phyloP scores from a whole-genome alignment of 1,284 basidiomycete species.

The Farysia itapuensis region DNA sequence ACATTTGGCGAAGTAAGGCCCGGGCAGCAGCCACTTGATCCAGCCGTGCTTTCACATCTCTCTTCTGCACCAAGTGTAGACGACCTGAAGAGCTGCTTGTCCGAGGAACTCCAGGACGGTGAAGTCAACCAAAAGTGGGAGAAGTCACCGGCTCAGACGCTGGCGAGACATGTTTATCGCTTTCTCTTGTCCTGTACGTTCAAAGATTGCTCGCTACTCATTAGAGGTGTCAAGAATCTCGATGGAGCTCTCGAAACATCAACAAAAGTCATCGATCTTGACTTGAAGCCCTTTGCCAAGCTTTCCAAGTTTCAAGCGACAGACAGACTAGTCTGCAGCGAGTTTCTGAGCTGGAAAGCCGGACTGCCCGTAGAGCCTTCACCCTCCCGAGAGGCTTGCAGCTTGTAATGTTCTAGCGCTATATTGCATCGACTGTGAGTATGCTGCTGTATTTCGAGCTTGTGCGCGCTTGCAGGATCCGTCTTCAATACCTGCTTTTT shows the following conservation, averaged over 20 bases:
- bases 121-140: not conserved
- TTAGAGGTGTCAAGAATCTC: conserved; percentile 60
- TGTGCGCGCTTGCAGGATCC: not conserved
- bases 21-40: not conserved
- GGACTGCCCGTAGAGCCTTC: not conserved
- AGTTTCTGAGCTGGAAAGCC: conserved; percentile 16
- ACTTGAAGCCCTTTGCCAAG: conserved; percentile 73
- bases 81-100: not conserved
- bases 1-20: conserved; percentile 3
- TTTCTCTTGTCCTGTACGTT: conserved; percentile 87
- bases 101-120: not conserved
- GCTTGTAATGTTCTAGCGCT: not conserved
- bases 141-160: not conserved
- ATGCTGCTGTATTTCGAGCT: not conserved
- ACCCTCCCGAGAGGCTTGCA: not conserved
- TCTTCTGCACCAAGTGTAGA: not conserved
- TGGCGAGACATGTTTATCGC: conserved; percentile 70
- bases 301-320: conserved; percentile 73
- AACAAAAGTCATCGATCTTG: conserved; percentile 69
- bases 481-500: no score
- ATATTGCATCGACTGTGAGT: not conserved
- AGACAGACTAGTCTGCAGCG: conserved; percentile 63
- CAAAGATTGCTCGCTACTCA: conserved; percentile 90
- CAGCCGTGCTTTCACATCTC: not conserved
- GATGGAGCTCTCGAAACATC: not conserved